Conservation (phyloP, 2,329 filamentous ascomycete species). For the Claviceps sorghi region DNA sequence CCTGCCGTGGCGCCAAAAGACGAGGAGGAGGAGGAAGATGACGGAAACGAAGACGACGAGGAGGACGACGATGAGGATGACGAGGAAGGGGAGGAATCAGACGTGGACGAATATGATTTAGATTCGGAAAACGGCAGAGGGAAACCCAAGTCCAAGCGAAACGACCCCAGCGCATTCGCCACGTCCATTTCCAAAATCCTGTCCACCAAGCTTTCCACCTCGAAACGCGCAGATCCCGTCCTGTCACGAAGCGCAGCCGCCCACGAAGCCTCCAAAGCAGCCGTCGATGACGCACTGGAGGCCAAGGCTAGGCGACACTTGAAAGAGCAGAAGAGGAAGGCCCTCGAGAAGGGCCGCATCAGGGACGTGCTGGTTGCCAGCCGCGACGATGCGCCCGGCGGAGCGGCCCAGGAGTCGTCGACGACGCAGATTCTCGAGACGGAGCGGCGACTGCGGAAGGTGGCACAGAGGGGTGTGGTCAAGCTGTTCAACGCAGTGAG, state of each 20-base stretch:
- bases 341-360: conserved; percentile 74
- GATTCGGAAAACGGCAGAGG: conserved; percentile 4
- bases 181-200: conserved; percentile 90
- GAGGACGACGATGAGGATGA: conserved; percentile 14
- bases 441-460: conserved; percentile 71
- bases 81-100: conserved; percentile 21
- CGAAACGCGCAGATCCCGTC: conserved; percentile 79
- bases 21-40: conserved; percentile 14
- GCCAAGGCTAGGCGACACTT: conserved; percentile 66
- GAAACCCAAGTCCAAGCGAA: conserved; percentile 59
- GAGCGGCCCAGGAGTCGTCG: conserved; percentile 16
- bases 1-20: conserved; percentile 10
- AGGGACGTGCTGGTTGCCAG: conserved; percentile 65
- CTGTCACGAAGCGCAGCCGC: conserved; percentile 69
- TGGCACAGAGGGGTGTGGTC: conserved; percentile 83
- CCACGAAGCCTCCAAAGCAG: conserved; percentile 54
- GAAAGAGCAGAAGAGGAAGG: conserved; percentile 63
- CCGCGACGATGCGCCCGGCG: conserved; percentile 34
- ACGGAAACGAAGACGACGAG: conserved; percentile 16
- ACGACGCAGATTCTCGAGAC: conserved; percentile 45
- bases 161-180: conserved; percentile 82
- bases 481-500: conserved; percentile 94
- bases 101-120: conserved; percentile 21
- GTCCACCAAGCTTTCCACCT: conserved; percentile 68
- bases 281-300: conserved; percentile 65